Evolutionary conservation across 140 eudicot genomes (phyloP).

Genomic region (Anethum foeniculum): DNA sequence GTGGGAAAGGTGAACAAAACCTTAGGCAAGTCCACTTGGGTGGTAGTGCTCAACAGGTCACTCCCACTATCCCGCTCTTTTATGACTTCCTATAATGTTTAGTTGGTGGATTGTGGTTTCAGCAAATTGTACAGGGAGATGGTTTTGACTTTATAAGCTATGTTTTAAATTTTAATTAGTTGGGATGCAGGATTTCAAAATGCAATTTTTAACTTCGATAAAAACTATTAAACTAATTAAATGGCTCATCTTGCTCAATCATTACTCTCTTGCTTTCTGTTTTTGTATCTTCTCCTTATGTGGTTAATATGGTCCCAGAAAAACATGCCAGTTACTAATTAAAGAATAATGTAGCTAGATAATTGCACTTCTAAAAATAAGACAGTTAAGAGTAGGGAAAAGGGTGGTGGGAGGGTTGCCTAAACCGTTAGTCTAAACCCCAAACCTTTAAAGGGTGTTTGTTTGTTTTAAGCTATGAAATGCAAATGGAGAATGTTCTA

Average conservation of each 20-base stretch:
- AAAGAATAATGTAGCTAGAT: background rate
- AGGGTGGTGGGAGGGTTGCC: background rate
- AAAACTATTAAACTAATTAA: background rate
- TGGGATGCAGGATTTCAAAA: background rate
- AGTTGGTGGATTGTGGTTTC: background rate
- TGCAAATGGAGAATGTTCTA: background rate
- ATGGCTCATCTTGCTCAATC: background rate
- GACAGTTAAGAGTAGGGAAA: background rate
- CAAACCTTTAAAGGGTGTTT: background rate
- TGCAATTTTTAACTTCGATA: background rate
- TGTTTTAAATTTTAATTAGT: background rate
- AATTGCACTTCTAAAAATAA: background rate
- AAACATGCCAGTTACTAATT: background rate
- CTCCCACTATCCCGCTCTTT: background rate
- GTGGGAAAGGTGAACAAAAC: slow-evolving; percentile 86
- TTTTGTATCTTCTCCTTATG: background rate
- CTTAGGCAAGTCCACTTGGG: slow-evolving; percentile 86
- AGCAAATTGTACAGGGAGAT: background rate
- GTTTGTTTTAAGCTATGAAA: background rate
- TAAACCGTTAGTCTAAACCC: background rate
- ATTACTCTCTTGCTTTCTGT: background rate
- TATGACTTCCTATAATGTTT: background rate
- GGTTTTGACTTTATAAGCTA: background rate
- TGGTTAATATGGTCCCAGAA: background rate
- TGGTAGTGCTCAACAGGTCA: slow-evolving; percentile 86